Percentiles rank a stretch among this genome's conserved stretches.
Conservation (phyloP, 345 rosid genomes). For the Ceriops tagal region DNA sequence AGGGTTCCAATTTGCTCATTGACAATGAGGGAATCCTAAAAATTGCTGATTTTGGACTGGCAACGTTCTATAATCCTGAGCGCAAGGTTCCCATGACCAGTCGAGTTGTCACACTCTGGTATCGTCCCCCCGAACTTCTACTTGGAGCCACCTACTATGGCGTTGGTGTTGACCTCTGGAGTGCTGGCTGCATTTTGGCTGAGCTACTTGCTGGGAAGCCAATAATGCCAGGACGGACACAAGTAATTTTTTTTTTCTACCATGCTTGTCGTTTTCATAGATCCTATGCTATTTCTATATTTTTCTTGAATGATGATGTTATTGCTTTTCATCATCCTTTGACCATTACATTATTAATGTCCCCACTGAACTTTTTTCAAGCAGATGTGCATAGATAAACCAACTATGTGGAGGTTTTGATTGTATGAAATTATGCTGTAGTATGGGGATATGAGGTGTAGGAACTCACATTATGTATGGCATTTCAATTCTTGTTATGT, state of each 20-base stretch:
- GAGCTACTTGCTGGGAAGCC: conserved; percentile 88
- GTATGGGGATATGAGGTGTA: background rate
- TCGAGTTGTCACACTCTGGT: conserved; percentile 95
- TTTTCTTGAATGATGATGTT: conserved; percentile 7
- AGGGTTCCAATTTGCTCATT: conserved; percentile 82
- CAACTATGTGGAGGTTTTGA: background rate
- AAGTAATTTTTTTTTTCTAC: conserved; percentile 39
- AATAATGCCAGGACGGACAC: conserved; percentile 86
- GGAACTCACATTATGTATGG: no score
- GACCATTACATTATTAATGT: background rate
- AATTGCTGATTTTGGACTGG: conserved; percentile 91
- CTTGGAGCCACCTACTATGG: conserved; percentile 78
- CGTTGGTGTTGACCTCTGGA: conserved; percentile 86
- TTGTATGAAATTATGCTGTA: background rate
- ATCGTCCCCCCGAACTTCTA: conserved; percentile 92
- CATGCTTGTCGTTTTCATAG: background rate
- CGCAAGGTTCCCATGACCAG: conserved; percentile 72
- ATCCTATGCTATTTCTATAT: background rate
- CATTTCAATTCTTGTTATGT: no score
- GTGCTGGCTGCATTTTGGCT: conserved; percentile 92
- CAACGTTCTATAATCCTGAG: conserved; percentile 63
- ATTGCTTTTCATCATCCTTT: background rate
- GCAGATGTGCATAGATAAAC: background rate
- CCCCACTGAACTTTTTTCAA: background rate
- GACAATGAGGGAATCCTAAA: conserved; percentile 72